A percentile compares a stretch with the other conserved stretches of the same genome.
phyloP scores from a whole-genome alignment of 306 rosid species.

The Quercus agrifolia region DNA sequence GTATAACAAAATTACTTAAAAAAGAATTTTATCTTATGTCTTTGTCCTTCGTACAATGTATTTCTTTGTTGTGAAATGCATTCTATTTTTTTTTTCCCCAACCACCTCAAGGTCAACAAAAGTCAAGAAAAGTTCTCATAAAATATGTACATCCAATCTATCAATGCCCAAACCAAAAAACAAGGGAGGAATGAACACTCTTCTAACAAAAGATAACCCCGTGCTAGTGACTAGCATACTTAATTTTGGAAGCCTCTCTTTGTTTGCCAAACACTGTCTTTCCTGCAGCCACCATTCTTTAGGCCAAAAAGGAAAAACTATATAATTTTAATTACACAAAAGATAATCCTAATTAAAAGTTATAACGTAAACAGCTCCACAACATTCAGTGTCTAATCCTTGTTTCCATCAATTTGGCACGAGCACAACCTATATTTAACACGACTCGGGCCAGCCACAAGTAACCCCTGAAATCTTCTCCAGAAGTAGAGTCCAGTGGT shows the following conservation, averaged over 20 bases:
- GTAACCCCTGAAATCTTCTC: conserved; percentile 1
- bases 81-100: no score
- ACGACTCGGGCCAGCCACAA: conserved; percentile 11
- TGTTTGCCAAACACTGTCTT: neutral
- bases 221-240: neutral
- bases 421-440: conserved; percentile 34
- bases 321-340: conserved; percentile 6
- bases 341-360: conserved; percentile 17
- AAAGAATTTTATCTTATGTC: no score
- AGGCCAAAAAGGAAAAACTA: neutral
- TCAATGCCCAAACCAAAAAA: no score
- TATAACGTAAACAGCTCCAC: conserved; percentile 34
- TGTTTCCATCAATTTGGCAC: conserved; percentile 31
- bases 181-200: no score
- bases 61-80: no score
- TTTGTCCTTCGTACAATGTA: no score
- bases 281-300: conserved; percentile 9
- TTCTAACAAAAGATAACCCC: no score
- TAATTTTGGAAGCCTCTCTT: neutral
- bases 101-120: no score
- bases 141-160: no score
- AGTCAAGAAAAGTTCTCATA: no score
- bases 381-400: conserved; percentile 61
- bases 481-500: conserved; percentile 17
- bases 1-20: no score